Conservation (phyloP, 1,139 yeast species). For the Yamadazyma sp. region DNA sequence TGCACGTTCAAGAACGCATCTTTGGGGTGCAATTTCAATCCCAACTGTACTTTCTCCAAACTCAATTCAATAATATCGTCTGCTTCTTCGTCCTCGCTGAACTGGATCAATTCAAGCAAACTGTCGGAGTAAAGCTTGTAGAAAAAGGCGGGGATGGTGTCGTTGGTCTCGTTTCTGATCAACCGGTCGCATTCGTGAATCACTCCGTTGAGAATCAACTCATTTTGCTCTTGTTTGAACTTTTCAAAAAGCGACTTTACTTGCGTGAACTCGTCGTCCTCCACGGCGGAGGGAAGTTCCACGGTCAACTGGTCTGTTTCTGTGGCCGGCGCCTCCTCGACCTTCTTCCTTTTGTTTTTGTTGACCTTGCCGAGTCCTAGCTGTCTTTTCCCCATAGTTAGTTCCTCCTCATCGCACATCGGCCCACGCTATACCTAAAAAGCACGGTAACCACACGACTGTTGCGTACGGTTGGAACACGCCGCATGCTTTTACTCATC, state of each 20-base stretch:
- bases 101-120: slow-evolving; percentile 64
- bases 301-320: slow-evolving; percentile 51
- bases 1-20: slow-evolving; percentile 51
- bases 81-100: slow-evolving; percentile 38
- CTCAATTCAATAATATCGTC: slow-evolving; percentile 54
- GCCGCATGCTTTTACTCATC: too few species aligned
- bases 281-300: slow-evolving; percentile 66
- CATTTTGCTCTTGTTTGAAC: slow-evolving; percentile 54
- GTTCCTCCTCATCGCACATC: too few species aligned
- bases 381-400: slow-evolving; percentile 68
- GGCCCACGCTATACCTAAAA: too few species aligned
- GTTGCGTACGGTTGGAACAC: too few species aligned
- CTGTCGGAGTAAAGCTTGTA: slow-evolving; percentile 75
- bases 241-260: slow-evolving; percentile 69
- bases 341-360: slow-evolving; percentile 50
- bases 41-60: slow-evolving; percentile 64
- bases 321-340: slow-evolving; percentile 16
- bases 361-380: slow-evolving; percentile 75
- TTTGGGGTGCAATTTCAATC: slow-evolving; percentile 50
- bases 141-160: slow-evolving; percentile 55
- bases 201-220: slow-evolving; percentile 73
- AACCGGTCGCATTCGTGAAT: slow-evolving; percentile 89
- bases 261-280: slow-evolving; percentile 77
- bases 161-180: slow-evolving; percentile 45
- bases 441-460: too few species aligned